These are phyloP conservation scores for Blakeslea trispora DNA, from an alignment of 371 early-diverging fungal species.

Conservation along the genomic window DNA sequence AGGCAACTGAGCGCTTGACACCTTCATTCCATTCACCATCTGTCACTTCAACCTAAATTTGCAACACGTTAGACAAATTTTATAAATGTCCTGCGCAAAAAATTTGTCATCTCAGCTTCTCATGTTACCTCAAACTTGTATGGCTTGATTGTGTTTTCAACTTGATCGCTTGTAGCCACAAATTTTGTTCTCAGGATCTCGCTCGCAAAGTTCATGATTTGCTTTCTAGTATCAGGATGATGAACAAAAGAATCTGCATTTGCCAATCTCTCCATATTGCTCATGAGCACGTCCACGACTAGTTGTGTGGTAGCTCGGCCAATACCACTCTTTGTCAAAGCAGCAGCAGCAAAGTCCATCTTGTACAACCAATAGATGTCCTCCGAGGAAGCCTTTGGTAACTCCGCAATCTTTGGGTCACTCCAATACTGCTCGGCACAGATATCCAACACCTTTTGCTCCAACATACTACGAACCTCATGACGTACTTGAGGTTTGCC, in stretches of 20 bases:
- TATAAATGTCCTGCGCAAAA: background rate
- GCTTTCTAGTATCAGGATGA: conserved; percentile 83
- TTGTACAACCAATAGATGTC: conserved; percentile 83
- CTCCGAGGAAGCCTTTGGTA: conserved; percentile 61
- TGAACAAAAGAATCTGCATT: conserved; percentile 81
- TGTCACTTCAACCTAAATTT: conserved; percentile 74
- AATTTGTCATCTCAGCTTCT: background rate
- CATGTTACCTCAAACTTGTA: conserved; percentile 84
- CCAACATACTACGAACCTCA: conserved; percentile 87
- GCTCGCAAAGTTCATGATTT: conserved; percentile 79
- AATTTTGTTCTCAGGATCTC: conserved; percentile 86
- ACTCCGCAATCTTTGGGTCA: conserved; percentile 68
- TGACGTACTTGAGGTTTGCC: conserved; percentile 90
- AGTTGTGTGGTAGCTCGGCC: conserved; percentile 90
- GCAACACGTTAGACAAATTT: background rate
- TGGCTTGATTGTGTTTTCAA: conserved; percentile 98
- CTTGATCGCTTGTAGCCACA: conserved; percentile 90
- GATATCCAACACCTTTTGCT: conserved; percentile 86
- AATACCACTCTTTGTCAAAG: conserved; percentile 92
- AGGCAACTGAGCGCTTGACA: conserved; percentile 67
- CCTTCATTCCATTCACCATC: conserved; percentile 93
- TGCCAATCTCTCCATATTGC: conserved; percentile 80
- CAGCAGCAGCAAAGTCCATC: conserved; percentile 79
- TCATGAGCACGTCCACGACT: conserved; percentile 84
- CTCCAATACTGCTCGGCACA: conserved; percentile 93